Base-by-base conservation (phyloP, 2,329 filamentous ascomycete genomes). In the Albifimbria verrucaria region DNA sequence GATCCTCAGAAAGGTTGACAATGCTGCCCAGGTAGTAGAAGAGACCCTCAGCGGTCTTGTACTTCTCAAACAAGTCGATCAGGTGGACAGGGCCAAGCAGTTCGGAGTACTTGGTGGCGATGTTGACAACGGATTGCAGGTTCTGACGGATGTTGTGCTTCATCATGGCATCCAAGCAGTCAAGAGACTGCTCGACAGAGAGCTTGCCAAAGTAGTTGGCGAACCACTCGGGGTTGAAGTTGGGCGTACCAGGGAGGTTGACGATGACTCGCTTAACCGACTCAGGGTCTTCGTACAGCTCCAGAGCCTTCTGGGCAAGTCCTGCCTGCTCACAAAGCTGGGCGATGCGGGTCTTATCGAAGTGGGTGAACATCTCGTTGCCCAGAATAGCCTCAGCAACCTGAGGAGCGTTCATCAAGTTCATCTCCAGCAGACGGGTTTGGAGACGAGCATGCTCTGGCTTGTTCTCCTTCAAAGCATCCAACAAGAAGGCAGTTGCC, bases 11-110 rank as follows among this genome's bases (percentile, higher is more conserved):
- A 47, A 99, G 79, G 70, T 99, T 99, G 73, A 99, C 93, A 62
- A 99, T 95, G 69, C 92, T 96, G 56, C 94, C 94, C 17, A 99
- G 85, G 75, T 97, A 99, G 78, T 96, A 97, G 82, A 94, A 99
- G 4, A 99, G 85, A 69, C 94, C 94, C 72, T 99, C 94, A 3
- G 91, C 87, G 32, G 94, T 97, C 72, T 94, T 92, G 77, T 97
- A 96, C 78, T 96, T 97, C 77, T 99, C 94, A 49, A 99, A 88
- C 7, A 99, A 82, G 61, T 96, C 91, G 58, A 99, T 96, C 60
- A 99, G 81, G 51, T 86, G 86, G 53, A 85, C 87, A n/a, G 94
- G 79, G 9, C 92, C 93, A 24, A 99, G 83, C 9, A 97, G 84
- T 67, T 99, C 95, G 0, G 93, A 97, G 76, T 96, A 99, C 73